Conservation (phyloP, 768 basidiomycete genomes). For the Hortiboletus campestris region DNA sequence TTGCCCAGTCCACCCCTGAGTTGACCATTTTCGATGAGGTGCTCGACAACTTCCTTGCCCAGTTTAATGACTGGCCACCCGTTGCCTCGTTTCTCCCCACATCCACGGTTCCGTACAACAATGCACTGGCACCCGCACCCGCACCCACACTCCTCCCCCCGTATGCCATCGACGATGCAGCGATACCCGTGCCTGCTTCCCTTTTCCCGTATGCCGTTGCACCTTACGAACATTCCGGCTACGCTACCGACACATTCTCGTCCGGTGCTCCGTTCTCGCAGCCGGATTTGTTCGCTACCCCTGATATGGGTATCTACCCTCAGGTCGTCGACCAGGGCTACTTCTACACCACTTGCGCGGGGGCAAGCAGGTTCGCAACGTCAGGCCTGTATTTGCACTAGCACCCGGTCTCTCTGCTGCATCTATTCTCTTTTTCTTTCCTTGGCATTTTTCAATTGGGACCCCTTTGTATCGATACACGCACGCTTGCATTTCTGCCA, state of each 20-base stretch:
- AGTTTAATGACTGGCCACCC: not conserved
- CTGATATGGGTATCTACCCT: not conserved
- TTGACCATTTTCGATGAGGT: no score
- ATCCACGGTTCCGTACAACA: no score
- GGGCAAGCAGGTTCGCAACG: not conserved
- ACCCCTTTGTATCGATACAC: not conserved
- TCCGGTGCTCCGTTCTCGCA: not conserved
- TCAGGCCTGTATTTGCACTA: not conserved
- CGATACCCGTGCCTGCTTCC: no score
- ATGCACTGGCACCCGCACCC: no score
- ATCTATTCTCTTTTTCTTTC: not conserved
- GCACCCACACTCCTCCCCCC: not conserved
- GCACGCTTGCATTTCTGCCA: not conserved
- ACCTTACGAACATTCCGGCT: not conserved
- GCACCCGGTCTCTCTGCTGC: not conserved
- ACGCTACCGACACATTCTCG: not conserved
- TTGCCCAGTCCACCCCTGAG: no score
- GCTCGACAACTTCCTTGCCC: not conserved
- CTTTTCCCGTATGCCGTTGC: no score
- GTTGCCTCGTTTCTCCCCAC: not conserved
- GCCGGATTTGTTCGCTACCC: not conserved
- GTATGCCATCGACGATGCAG: not conserved
- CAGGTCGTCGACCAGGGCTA: not conserved
- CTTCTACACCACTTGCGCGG: not conserved
- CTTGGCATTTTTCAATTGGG: not conserved